These are phyloP conservation scores for Lecanosticta acicola DNA, from an alignment of 2,329 filamentous ascomycete species.

Conservation along the genomic window DNA sequence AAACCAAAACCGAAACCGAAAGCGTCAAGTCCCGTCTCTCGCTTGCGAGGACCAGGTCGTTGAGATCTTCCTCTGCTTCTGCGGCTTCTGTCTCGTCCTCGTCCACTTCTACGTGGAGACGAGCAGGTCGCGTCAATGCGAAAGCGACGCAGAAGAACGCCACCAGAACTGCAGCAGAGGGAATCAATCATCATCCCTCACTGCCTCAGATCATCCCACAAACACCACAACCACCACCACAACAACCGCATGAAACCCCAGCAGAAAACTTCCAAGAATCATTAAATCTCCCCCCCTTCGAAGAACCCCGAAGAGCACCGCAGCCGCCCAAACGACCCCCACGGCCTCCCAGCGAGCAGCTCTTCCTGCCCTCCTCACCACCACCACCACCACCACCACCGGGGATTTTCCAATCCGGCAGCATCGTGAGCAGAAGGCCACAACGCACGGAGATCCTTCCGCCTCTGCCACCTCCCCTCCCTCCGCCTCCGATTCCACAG, in stretches of 20 bases:
- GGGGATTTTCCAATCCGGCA: too few relatives aligned
- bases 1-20: too few relatives aligned
- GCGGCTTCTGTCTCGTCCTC: not conserved
- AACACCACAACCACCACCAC: not conserved
- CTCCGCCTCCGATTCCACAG: conserved; percentile 17
- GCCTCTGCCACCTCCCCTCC: conserved; percentile 3
- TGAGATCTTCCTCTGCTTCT: too few relatives aligned
- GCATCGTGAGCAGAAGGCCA: too few relatives aligned
- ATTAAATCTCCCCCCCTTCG: conserved; percentile 6
- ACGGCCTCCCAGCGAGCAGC: conserved; percentile 18
- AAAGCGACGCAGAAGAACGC: not conserved
- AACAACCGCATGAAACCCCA: not conserved
- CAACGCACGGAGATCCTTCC: not conserved
- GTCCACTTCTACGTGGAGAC: not conserved
- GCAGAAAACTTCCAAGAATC: not conserved
- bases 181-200: not conserved
- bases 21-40: too few relatives aligned
- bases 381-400: too few relatives aligned
- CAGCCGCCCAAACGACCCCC: conserved; percentile 20
- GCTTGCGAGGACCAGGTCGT: too few relatives aligned
- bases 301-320: conserved; percentile 16
- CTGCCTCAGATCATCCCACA: not conserved
- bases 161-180: not conserved
- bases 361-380: conserved; percentile 12
- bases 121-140: not conserved